Evolutionary conservation across 192 early-diverging fungal species (phyloP).

Genomic region (Diversispora epigaea): DNA sequence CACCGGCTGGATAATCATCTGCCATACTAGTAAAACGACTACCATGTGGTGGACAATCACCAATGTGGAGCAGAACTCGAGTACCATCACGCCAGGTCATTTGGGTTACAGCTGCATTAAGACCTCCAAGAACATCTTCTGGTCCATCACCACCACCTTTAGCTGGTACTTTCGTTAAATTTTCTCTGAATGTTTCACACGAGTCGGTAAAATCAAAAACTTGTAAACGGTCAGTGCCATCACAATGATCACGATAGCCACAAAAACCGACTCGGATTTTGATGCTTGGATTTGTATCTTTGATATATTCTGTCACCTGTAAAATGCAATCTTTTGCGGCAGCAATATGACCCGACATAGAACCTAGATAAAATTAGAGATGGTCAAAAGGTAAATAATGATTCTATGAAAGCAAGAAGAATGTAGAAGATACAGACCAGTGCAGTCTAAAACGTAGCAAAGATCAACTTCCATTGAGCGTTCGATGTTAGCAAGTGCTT

Average conservation of each 20-base stretch:
- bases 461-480: no score
- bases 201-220: neutral
- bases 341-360: conserved; percentile 9
- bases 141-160: neutral
- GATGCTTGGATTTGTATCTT: conserved; percentile 15
- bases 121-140: conserved; percentile 25
- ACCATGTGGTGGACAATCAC: conserved; percentile 33
- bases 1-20: conserved; percentile 29
- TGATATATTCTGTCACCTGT: conserved; percentile 14
- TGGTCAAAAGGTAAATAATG: neutral
- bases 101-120: conserved; percentile 24
- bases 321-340: conserved; percentile 29
- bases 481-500: no score
- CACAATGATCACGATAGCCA: conserved; percentile 30
- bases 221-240: neutral
- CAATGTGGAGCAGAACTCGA: conserved; percentile 30
- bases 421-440: neutral
- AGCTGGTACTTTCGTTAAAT: neutral
- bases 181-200: neutral
- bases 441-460: neutral
- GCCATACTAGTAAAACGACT: neutral
- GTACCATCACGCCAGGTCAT: conserved; percentile 15
- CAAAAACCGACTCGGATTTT: conserved; percentile 27
- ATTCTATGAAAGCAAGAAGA: neutral
- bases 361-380: neutral